Percentiles rank a stretch among this genome's conserved stretches.
These are phyloP conservation scores for Centrapalus pauciflorus DNA, from an alignment of 129 eudicot species.

Conservation along the genomic window DNA sequence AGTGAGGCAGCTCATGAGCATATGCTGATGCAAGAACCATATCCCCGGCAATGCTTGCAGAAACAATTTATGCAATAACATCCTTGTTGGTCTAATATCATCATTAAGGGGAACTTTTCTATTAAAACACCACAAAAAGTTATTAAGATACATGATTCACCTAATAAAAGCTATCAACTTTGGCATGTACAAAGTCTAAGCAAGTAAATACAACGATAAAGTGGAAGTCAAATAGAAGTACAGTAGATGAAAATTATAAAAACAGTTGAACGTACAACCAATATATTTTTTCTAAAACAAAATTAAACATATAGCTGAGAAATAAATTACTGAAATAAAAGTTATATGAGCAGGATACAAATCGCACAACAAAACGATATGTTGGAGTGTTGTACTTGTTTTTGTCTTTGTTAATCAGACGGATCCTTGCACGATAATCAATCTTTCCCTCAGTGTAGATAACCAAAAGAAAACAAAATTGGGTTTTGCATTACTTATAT, in stretches of 20 bases:
- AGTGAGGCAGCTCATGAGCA: constrained; percentile 72
- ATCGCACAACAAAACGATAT: constrained; percentile 69
- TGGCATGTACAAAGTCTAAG: too few relatives aligned
- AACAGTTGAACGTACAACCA: too few relatives aligned
- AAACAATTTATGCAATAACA: constrained; percentile 50
- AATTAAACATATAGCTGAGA: background rate
- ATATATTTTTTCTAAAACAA: too few relatives aligned
- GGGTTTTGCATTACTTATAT: too few relatives aligned
- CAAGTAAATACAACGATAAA: background rate
- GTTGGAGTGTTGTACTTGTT: constrained; percentile 82
- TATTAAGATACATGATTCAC: too few relatives aligned
- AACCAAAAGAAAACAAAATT: background rate
- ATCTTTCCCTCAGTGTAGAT: constrained; percentile 55
- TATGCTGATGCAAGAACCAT: constrained; percentile 62
- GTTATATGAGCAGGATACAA: constrained; percentile 42
- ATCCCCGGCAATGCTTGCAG: constrained; percentile 79
- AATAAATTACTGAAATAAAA: background rate
- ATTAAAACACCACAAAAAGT: too few relatives aligned
- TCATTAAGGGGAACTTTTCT: constrained; percentile 25
- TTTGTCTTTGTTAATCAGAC: constrained; percentile 68
- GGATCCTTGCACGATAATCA: constrained; percentile 65
- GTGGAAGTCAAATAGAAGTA: too few relatives aligned
- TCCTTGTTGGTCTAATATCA: constrained; percentile 57
- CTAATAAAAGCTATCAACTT: too few relatives aligned
- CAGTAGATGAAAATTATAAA: too few relatives aligned